A percentile compares a stretch with the other conserved stretches of the same genome.
These are phyloP conservation scores for Vitis hybrid DNA, from an alignment of 177 flowering plant species.

Conservation along the genomic window DNA sequence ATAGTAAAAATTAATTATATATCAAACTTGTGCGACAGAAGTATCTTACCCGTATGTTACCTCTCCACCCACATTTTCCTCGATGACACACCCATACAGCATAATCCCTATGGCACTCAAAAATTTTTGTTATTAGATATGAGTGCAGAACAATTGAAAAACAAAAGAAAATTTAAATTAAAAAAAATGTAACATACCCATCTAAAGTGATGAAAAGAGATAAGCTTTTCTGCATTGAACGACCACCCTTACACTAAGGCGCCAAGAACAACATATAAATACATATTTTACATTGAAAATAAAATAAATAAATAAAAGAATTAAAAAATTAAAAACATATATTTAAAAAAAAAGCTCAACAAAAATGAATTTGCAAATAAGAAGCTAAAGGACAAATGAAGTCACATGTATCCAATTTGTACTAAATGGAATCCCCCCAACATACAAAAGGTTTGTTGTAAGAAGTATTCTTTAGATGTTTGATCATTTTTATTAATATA, in stretches of 20 bases:
- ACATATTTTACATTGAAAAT: neutral
- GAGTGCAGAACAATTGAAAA: neutral
- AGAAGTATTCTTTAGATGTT: too few species aligned
- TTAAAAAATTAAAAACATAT: neutral
- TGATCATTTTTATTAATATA: too few species aligned
- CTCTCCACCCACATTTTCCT: conserved; percentile 84
- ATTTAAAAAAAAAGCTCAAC: too few species aligned
- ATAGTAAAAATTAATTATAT: neutral
- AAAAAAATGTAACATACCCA: conserved; percentile 43
- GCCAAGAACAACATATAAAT: neutral
- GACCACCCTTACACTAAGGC: conserved; percentile 79
- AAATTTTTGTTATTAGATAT: neutral
- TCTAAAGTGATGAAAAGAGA: conserved; percentile 53
- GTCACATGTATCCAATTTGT: too few species aligned
- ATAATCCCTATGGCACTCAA: conserved; percentile 31
- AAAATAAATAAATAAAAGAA: neutral
- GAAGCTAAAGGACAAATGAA: too few species aligned
- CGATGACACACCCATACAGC: conserved; percentile 81
- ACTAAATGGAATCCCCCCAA: too few species aligned
- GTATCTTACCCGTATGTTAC: conserved; percentile 43
- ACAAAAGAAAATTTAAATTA: neutral
- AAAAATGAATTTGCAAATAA: too few species aligned
- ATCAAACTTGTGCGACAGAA: neutral
- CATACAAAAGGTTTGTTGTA: too few species aligned
- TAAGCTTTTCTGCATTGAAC: conserved; percentile 55